Conservation (phyloP, 2,329 filamentous ascomycete genomes). For the Venturia aucupariae region DNA sequence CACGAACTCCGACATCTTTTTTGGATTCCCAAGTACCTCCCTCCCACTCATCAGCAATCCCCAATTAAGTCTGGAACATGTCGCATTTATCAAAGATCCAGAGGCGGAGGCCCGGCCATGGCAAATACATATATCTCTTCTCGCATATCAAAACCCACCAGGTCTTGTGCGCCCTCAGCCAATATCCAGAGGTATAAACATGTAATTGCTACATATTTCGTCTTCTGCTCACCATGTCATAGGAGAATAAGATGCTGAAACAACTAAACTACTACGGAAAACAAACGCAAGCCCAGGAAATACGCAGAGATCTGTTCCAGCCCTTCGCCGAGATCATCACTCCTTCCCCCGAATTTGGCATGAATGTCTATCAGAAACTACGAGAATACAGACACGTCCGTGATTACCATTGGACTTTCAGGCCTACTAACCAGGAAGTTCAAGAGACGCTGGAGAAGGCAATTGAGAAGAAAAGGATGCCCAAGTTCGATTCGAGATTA, state of each 20-base stretch:
- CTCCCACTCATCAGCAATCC: background rate
- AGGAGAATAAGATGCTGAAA: slow-evolving; percentile 43
- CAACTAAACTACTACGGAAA: slow-evolving; percentile 56
- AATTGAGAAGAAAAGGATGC: slow-evolving; percentile 35
- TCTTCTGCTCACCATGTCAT: background rate
- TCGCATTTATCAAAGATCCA: background rate
- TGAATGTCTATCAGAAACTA: slow-evolving; percentile 47
- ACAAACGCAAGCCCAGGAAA: slow-evolving; percentile 47
- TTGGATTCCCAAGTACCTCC: background rate
- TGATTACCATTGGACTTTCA: slow-evolving; percentile 42
- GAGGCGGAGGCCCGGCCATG: slow-evolving; percentile 20
- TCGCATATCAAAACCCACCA: slow-evolving; percentile 53
- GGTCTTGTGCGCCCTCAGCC: slow-evolving; percentile 53
- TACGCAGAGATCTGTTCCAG: slow-evolving; percentile 55
- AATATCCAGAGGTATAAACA: slow-evolving; percentile 43
- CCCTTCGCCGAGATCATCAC: slow-evolving; percentile 52
- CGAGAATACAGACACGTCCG: slow-evolving; percentile 52
- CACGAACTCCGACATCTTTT: slow-evolving; percentile 2
- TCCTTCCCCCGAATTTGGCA: slow-evolving; percentile 39
- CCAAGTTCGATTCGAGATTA: slow-evolving; percentile 29
- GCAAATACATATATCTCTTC: slow-evolving; percentile 53
- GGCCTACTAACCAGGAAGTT: slow-evolving; percentile 28
- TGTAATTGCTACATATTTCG: slow-evolving; percentile 6
- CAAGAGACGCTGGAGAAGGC: slow-evolving; percentile 36
- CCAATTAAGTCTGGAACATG: slow-evolving; percentile 6